Conservation (phyloP, 1,284 basidiomycete genomes). For the Quambalaria eucalypti region DNA sequence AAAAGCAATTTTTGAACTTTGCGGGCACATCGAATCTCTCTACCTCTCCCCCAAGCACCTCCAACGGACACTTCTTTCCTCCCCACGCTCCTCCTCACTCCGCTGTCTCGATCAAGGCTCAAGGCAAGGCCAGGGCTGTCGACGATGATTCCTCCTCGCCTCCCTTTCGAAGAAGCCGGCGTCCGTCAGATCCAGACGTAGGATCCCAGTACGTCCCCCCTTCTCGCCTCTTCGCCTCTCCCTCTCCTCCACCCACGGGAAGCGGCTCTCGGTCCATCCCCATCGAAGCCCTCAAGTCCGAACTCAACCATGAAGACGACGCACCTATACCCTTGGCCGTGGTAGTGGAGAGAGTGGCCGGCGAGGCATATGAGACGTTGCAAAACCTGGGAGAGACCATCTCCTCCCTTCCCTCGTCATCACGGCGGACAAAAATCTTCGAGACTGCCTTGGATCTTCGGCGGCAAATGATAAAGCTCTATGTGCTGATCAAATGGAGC, state of each 20-base stretch:
- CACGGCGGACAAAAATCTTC: slow-evolving; percentile 68
- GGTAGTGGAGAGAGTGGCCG: not conserved
- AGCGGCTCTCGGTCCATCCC: not conserved
- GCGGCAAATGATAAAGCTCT: slow-evolving; percentile 78
- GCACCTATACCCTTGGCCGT: not conserved
- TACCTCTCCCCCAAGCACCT: not conserved
- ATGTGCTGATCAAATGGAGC: slow-evolving; percentile 48
- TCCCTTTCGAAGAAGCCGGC: not conserved
- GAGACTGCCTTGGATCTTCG: slow-evolving; percentile 80
- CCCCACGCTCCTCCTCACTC: not conserved
- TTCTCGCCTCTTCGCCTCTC: not conserved
- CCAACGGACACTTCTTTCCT: not conserved
- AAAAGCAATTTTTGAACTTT: no score
- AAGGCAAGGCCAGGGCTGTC: not conserved
- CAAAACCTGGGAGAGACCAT: slow-evolving; percentile 46
- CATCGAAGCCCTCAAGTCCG: not conserved
- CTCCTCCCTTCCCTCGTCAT: slow-evolving; percentile 71
- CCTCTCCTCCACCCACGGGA: not conserved
- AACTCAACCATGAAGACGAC: not conserved
- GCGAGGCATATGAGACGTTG: not conserved
- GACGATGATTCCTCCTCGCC: not conserved
- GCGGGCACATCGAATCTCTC: no score
- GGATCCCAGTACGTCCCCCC: not conserved
- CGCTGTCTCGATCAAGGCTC: not conserved
- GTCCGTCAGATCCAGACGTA: not conserved